Conservation (phyloP, 1,139 yeast genomes). For the Sugiyamaella pinicola region DNA sequence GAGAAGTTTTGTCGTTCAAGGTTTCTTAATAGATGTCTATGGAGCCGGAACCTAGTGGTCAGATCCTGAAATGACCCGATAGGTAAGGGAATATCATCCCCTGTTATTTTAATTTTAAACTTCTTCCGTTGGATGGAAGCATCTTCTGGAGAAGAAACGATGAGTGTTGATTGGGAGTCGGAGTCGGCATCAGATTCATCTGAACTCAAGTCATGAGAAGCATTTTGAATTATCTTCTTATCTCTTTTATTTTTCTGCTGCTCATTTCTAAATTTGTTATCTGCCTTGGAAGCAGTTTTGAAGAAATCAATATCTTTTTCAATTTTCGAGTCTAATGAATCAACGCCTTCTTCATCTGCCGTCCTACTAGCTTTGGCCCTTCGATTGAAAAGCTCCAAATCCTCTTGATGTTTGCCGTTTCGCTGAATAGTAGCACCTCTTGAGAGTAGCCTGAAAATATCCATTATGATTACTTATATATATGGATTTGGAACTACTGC, state of each 20-base stretch:
- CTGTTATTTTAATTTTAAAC: slow-evolving; percentile 66
- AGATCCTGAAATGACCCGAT: slow-evolving; percentile 87
- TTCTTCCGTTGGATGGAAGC: slow-evolving; percentile 59
- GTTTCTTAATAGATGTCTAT: slow-evolving; percentile 63
- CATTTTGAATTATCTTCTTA: slow-evolving; percentile 23
- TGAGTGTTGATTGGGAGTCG: slow-evolving; percentile 45
- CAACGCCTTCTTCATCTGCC: slow-evolving; percentile 52
- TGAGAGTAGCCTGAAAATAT: slow-evolving; percentile 78
- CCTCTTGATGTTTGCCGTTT: slow-evolving; percentile 40
- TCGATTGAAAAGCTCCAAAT: slow-evolving; percentile 34
- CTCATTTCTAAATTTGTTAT: slow-evolving; percentile 25
- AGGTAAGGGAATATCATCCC: slow-evolving; percentile 81
- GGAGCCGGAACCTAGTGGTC: slow-evolving; percentile 64
- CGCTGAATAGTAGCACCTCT: slow-evolving; percentile 82
- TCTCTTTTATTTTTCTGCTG: slow-evolving; percentile 3
- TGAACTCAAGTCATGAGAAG: slow-evolving; percentile 26
- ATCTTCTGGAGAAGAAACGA: slow-evolving; percentile 56
- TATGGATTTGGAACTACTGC: no score
- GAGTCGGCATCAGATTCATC: slow-evolving; percentile 32
- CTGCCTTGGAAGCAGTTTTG: slow-evolving; percentile 48
- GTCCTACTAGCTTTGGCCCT: slow-evolving; percentile 43
- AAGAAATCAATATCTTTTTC: slow-evolving; percentile 66
- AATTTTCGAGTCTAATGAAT: slow-evolving; percentile 29
- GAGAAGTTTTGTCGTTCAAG: slow-evolving; percentile 69
- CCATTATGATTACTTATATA: slow-evolving; percentile 54